These are phyloP conservation scores for Fistulina hepatica DNA, from an alignment of 1,284 basidiomycete species.

Conservation along the genomic window DNA sequence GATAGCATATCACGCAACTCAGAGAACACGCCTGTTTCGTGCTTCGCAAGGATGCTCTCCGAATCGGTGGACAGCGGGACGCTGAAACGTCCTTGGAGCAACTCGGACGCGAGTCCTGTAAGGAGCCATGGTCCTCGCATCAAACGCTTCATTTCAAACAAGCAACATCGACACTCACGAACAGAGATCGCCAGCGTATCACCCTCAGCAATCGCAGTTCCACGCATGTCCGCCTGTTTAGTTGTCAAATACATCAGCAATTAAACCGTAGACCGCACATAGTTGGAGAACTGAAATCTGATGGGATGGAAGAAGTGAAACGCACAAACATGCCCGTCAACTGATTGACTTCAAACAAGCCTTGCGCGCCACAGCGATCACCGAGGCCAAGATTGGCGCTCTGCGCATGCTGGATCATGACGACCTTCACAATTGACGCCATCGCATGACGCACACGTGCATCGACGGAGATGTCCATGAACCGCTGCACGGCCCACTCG, in stretches of 20 bases:
- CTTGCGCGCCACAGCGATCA: constrained; percentile 32
- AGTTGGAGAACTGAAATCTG: constrained; percentile 1
- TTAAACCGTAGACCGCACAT: background rate
- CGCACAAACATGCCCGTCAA: constrained; percentile 11
- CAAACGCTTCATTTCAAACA: no score
- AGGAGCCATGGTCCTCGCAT: background rate
- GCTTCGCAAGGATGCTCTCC: constrained; percentile 15
- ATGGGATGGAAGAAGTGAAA: no score
- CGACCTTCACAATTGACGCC: constrained; percentile 27
- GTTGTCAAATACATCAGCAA: background rate
- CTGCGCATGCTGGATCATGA: constrained; percentile 22
- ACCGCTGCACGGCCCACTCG: constrained; percentile 18
- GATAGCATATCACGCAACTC: constrained; percentile 9
- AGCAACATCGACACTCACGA: constrained; percentile 19
- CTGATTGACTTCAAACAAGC: constrained; percentile 29
- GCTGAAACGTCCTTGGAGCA: constrained; percentile 15
- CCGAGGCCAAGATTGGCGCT: constrained; percentile 19
- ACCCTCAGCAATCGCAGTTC: constrained; percentile 32
- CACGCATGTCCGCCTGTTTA: constrained; percentile 26
- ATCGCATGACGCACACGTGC: constrained; percentile 25
- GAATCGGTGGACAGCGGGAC: constrained; percentile 15
- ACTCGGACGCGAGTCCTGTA: constrained; percentile 17
- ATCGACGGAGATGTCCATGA: constrained; percentile 20
- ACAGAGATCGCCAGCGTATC: constrained; percentile 29
- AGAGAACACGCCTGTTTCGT: constrained; percentile 12